Base-by-base conservation (phyloP, 768 basidiomycete species). In the Mycena latifolia region DNA sequence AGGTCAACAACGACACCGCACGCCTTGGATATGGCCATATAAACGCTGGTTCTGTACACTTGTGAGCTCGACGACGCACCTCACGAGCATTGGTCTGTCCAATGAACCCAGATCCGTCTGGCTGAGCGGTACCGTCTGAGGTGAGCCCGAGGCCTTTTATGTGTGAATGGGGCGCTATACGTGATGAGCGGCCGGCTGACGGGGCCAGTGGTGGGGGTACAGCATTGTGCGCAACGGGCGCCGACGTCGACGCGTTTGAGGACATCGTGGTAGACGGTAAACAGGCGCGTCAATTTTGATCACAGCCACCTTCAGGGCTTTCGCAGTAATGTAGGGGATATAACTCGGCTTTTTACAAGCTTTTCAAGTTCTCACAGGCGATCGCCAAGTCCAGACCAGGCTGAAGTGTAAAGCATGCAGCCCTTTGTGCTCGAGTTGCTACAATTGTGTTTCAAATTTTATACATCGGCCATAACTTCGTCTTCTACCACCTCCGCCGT, bases 81-180 rank as follows among this genome's bases (percentile, higher is more conserved):
- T 99, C 97, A 67, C 98, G 88, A 22, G 98, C 97, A 74, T 88
- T 90, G 6, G 81, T 85, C 77, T 99, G 96, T 0, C 97, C 95
- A 50, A 98, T 86, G 78, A 98, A 98, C 0, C 98, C 98, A 55
- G 92, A 91, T 10, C 86, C 82, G 67, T 93, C 90, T 7, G 82
- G 75, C 33, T 83, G 81, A 1, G 95, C 97, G 61, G 84, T 84
- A 1, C 96, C 97, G 66, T 98, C 95, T 56, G 91, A 77, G 45
- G 86, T 91, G 58, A 99, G 82, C 4, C 98, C 98, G 29, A 99
- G 90, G 9, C 96, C 96, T 81, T 96, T 97, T 77, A 98, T 98
- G 77, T 98, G 96, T 6, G 96, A 98, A 75, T 98, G 96, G 3
- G 95, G 90, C 1, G 94, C 93, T 48, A 95, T 93, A 39, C 93